Evolutionary conservation across 2,329 filamentous ascomycete genomes (phyloP).

Genomic region (Zasmidium citrigriseum): DNA sequence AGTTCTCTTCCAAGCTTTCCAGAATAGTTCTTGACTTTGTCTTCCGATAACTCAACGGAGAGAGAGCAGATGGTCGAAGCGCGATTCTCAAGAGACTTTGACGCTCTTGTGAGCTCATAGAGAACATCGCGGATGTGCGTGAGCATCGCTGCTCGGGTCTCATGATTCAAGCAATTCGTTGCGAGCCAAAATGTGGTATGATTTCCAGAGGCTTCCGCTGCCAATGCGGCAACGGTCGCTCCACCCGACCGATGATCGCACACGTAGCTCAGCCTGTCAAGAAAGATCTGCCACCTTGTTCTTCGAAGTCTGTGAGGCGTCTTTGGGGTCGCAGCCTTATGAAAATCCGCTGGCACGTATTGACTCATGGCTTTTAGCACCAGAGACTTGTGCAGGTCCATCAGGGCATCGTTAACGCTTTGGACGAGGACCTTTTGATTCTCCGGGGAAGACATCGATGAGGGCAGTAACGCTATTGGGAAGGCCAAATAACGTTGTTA

Average conservation of each 20-base stretch:
- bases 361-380: background rate
- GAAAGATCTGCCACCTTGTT: background rate
- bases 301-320: background rate
- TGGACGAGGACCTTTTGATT: too few species aligned
- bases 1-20: background rate
- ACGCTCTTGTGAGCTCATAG: too few species aligned
- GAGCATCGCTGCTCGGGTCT: background rate
- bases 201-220: background rate
- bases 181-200: background rate
- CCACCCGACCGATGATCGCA: background rate
- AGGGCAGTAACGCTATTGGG: too few species aligned
- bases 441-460: too few species aligned
- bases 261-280: background rate
- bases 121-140: background rate
- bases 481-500: too few species aligned
- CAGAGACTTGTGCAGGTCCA: background rate
- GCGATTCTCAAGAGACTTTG: background rate
- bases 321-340: background rate
- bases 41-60: background rate
- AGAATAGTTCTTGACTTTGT: background rate
- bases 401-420: too few species aligned
- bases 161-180: background rate
- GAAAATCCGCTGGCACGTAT: background rate
- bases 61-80: background rate
- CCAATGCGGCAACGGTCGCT: background rate